phyloP scores from a whole-genome alignment of 441 rosid species.

The Aleurites moluccanus region DNA sequence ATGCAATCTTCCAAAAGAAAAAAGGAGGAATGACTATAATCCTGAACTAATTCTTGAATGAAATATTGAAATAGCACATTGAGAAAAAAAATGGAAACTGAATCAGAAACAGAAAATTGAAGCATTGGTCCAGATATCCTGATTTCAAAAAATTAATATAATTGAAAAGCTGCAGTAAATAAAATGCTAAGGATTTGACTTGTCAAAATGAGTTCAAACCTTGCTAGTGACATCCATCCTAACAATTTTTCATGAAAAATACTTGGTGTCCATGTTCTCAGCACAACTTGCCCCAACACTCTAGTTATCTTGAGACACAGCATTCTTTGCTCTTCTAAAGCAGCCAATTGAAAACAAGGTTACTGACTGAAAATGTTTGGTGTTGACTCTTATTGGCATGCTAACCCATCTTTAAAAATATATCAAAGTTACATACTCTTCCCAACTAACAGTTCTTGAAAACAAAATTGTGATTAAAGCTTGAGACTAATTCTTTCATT shows the following conservation, averaged over 20 bases:
- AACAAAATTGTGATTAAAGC: neutral
- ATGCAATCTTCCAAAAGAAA: neutral
- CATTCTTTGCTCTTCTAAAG: neutral
- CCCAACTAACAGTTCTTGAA: neutral
- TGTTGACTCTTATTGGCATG: neutral
- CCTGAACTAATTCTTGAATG: neutral
- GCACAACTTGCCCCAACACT: conserved; percentile 10
- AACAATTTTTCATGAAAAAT: conserved; percentile 5
- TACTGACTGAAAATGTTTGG: neutral
- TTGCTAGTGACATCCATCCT: neutral
- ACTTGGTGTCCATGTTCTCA: neutral
- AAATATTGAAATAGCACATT: neutral
- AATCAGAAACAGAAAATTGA: conserved; percentile 9
- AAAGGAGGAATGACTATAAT: neutral
- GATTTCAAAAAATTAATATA: neutral
- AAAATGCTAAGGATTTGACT: neutral
- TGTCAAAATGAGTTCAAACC: conserved; percentile 10
- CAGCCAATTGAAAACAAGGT: neutral
- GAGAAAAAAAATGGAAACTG: conserved; percentile 1
- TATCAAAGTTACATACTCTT: conserved; percentile 2
- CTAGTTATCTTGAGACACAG: neutral
- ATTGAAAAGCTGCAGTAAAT: neutral
- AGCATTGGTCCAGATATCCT: neutral
- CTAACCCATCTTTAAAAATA: conserved; percentile 2
- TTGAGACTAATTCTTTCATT: conserved; percentile 4